These are phyloP conservation scores for Fraxinus xanthoxyloides DNA, from an alignment of 305 asterid genomes.

Conservation along the genomic window DNA sequence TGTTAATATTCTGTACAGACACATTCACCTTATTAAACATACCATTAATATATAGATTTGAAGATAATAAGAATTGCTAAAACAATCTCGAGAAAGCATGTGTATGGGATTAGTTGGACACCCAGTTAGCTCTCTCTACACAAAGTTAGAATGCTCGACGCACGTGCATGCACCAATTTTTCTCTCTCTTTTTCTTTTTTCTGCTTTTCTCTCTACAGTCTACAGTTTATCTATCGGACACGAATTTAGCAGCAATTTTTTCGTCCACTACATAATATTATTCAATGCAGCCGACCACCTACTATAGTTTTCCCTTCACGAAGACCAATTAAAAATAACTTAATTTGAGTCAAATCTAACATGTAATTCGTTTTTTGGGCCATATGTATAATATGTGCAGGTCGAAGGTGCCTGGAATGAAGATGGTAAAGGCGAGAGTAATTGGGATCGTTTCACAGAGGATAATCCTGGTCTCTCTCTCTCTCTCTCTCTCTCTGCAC, in stretches of 20 bases:
- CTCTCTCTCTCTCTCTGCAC: not conserved
- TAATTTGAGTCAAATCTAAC: not conserved
- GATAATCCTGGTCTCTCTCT: constrained; percentile 11
- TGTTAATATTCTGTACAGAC: not conserved
- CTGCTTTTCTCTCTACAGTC: not conserved
- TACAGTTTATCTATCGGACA: not conserved
- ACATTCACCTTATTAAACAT: not conserved
- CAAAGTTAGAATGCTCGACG: not conserved
- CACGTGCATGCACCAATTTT: not conserved
- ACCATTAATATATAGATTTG: not conserved
- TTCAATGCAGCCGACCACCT: not conserved
- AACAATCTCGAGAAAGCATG: not conserved
- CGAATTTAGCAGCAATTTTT: not conserved
- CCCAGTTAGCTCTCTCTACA: not conserved
- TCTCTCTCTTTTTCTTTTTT: too few relatives aligned
- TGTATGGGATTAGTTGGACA: not conserved
- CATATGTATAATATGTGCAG: not conserved
- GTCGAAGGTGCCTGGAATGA: constrained; percentile 12
- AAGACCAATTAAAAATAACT: not conserved
- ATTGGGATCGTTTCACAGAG: constrained; percentile 21
- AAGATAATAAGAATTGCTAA: not conserved
- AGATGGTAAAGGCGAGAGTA: constrained; percentile 22
- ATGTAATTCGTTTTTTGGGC: not conserved
- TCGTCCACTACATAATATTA: not conserved
- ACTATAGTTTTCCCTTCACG: not conserved